A percentile compares a stretch with the other conserved stretches of the same genome.
phyloP scores from a whole-genome alignment of 2,329 filamentous ascomycete species.

The Botrytis sinoallii region DNA sequence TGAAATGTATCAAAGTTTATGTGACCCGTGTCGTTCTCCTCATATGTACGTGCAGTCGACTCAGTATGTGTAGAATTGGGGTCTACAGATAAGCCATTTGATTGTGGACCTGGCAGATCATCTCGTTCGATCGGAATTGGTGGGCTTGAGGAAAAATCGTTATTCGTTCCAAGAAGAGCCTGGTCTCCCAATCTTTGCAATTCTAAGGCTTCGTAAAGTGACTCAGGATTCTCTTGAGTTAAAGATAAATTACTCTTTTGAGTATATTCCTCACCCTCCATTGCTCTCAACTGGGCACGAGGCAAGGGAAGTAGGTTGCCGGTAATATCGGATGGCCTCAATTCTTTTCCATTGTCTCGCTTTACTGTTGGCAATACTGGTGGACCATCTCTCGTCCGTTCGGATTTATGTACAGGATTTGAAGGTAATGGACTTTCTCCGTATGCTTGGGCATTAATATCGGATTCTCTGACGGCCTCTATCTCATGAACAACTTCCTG shows the following conservation, averaged over 20 bases:
- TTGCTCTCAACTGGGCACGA: background rate
- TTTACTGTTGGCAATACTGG: background rate
- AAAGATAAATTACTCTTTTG: slow-evolving; percentile 33
- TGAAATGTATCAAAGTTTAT: slow-evolving; percentile 26
- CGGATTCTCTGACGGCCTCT: background rate
- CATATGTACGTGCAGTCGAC: slow-evolving; percentile 33
- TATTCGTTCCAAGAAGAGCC: slow-evolving; percentile 7
- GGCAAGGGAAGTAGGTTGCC: background rate
- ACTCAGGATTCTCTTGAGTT: slow-evolving; percentile 35
- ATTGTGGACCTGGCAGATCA: background rate
- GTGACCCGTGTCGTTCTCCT: slow-evolving; percentile 33
- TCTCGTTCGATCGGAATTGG: background rate
- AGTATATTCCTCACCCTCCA: slow-evolving; percentile 19
- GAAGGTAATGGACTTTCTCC: background rate
- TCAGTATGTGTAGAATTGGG: slow-evolving; percentile 27
- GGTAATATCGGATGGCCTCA: background rate
- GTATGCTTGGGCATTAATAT: background rate
- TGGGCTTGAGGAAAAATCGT: background rate
- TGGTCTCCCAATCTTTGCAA: slow-evolving; percentile 16
- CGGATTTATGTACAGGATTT: background rate
- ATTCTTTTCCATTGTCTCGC: no score
- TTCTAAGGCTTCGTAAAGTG: slow-evolving; percentile 31
- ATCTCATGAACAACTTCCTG: background rate
- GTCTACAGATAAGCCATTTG: background rate
- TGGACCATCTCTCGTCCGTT: background rate